Conservation (phyloP, 208 protist species). For the Zelonia costaricensis region DNA sequence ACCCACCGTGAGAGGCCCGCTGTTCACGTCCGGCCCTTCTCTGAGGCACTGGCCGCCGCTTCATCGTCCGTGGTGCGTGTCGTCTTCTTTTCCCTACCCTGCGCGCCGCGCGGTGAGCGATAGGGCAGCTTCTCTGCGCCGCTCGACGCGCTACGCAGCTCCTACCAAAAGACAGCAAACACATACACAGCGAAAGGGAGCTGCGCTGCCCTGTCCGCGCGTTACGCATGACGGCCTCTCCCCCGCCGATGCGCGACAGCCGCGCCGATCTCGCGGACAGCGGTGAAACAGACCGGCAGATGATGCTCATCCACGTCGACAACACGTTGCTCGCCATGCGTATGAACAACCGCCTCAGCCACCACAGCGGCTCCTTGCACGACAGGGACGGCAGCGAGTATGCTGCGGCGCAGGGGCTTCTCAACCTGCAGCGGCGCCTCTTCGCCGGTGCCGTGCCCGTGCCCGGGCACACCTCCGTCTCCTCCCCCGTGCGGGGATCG, state of each 20-base stretch:
- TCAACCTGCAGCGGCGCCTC: constrained; percentile 24
- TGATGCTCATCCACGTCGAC: constrained; percentile 30
- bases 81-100: too few relatives aligned
- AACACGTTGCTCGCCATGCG: constrained; percentile 29
- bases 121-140: too few relatives aligned
- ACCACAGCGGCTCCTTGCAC: background rate
- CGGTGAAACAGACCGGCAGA: constrained; percentile 30
- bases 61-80: too few relatives aligned
- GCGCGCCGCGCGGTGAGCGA: too few relatives aligned
- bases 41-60: too few relatives aligned
- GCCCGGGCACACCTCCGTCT: constrained; percentile 3
- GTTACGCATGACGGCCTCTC: background rate
- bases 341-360: constrained; percentile 11
- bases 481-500: constrained; percentile 1
- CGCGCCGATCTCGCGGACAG: background rate
- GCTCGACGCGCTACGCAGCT: too few relatives aligned
- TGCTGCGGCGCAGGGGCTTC: constrained; percentile 3
- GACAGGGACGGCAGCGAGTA: constrained; percentile 10
- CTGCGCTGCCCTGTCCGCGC: too few relatives aligned
- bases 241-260: background rate
- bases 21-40: too few relatives aligned
- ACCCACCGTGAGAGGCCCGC: too few relatives aligned
- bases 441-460: constrained; percentile 26
- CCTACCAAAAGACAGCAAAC: too few relatives aligned
- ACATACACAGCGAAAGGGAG: too few relatives aligned